Percentiles rank a stretch among this genome's conserved stretches.
phyloP scores from a whole-genome alignment of 208 protist species.

The Polymyxa betae region DNA sequence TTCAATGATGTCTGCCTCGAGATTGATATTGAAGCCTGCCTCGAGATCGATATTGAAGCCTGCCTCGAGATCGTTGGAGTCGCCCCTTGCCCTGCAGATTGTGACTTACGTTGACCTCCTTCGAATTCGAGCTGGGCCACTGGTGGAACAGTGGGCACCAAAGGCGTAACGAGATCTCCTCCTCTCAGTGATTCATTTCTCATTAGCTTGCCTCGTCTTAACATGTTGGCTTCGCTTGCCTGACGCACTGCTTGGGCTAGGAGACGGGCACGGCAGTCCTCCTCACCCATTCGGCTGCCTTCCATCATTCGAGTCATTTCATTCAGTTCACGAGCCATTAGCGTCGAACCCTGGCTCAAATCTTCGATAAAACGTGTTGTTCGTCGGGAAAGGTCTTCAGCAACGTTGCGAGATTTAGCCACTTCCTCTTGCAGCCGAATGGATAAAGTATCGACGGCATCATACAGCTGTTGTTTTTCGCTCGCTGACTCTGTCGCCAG shows the following conservation, averaged over 20 bases:
- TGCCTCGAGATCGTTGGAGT: no score
- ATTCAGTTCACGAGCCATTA: constrained; percentile 1
- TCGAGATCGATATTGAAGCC: no score
- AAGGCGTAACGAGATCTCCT: not conserved
- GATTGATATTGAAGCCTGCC: no score
- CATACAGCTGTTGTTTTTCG: not conserved
- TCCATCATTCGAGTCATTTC: constrained; percentile 25
- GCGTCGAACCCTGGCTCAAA: not conserved
- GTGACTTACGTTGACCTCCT: no score
- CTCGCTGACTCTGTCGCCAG: not conserved
- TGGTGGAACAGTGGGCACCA: not conserved
- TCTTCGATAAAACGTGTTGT: not conserved
- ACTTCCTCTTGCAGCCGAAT: not conserved
- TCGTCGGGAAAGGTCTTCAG: not conserved
- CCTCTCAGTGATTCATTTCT: not conserved
- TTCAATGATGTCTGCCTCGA: no score
- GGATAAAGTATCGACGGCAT: not conserved
- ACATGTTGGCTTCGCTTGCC: not conserved
- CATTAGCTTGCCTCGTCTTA: not conserved
- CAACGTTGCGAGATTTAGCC: not conserved
- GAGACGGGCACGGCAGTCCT: not conserved
- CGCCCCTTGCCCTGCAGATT: no score
- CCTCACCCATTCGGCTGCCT: not conserved
- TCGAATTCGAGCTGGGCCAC: not conserved
- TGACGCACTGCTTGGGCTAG: constrained; percentile 15